Percentiles rank a stretch among this genome's conserved stretches.
These are phyloP conservation scores for Pseudisothecium myosuroides DNA, from an alignment of 225 moss, liverwort and hornwort species.

Conservation along the genomic window DNA sequence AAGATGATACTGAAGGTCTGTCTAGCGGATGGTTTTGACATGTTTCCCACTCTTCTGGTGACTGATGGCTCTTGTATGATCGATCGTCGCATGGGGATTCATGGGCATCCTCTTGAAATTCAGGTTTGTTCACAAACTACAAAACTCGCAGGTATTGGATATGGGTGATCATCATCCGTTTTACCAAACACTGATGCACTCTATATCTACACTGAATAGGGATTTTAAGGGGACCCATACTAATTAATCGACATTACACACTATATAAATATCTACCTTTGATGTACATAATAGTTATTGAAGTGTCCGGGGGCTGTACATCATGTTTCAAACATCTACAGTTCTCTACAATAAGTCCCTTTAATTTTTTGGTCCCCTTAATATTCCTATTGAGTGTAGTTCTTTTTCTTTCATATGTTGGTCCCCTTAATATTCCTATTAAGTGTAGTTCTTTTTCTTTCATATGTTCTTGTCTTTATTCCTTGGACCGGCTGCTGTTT, in stretches of 20 bases:
- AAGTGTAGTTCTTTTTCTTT: not conserved
- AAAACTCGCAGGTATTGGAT: not conserved
- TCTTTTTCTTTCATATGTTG: too few species aligned
- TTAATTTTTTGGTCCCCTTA: too few species aligned
- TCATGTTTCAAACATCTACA: too few species aligned
- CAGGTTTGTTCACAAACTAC: constrained; percentile 29
- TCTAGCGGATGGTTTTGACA: constrained; percentile 90
- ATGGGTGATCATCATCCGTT: not conserved
- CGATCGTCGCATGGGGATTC: constrained; percentile 93
- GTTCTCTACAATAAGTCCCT: too few species aligned
- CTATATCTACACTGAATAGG: too few species aligned
- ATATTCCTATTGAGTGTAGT: too few species aligned
- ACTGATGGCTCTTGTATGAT: constrained; percentile 96
- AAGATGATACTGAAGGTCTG: constrained; percentile 84
- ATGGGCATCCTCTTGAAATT: constrained; percentile 94
- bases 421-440: too few species aligned
- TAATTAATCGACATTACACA: too few species aligned
- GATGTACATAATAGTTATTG: too few species aligned
- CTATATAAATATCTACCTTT: too few species aligned
- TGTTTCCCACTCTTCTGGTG: constrained; percentile 84
- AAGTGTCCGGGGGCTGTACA: too few species aligned
- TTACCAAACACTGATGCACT: not conserved
- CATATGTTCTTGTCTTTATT: not conserved
- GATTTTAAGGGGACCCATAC: too few species aligned
- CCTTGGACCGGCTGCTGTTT: not conserved